A percentile compares a stretch with the other conserved stretches of the same genome.
Evolutionary conservation across 805 yeast genomes (phyloP).

Genomic region (Metschnikowia gelsemii): DNA sequence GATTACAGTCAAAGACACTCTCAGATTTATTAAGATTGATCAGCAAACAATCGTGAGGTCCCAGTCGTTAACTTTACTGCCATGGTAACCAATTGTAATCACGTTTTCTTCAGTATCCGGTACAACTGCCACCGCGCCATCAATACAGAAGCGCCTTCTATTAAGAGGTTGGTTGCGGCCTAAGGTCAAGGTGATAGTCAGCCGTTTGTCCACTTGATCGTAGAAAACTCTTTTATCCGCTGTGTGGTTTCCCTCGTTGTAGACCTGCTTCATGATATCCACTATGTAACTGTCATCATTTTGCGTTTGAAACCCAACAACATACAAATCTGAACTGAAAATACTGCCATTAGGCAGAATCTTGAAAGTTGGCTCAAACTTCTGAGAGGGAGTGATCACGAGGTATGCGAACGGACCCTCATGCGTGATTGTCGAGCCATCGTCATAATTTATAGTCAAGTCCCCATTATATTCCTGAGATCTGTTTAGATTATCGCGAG

Average conservation of each 20-base stretch:
- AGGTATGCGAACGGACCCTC: constrained; percentile 54
- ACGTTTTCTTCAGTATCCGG: constrained; percentile 21
- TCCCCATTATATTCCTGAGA: constrained; percentile 54
- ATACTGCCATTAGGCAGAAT: constrained; percentile 62
- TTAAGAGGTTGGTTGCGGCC: constrained; percentile 15
- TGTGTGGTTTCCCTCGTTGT: constrained; percentile 56
- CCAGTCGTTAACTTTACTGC: constrained; percentile 14
- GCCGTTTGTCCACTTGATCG: constrained; percentile 27
- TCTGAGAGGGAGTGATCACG: constrained; percentile 52
- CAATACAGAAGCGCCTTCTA: constrained; percentile 61
- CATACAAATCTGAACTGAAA: constrained; percentile 40
- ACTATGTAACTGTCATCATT: constrained; percentile 37
- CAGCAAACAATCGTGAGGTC: constrained; percentile 7
- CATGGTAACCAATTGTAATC: constrained; percentile 10
- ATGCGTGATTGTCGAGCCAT: constrained; percentile 6
- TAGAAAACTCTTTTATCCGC: constrained; percentile 50
- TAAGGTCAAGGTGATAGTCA: constrained; percentile 23
- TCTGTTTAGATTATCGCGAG: constrained; percentile 47
- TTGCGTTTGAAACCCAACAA: constrained; percentile 45
- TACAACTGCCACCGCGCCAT: constrained; percentile 51
- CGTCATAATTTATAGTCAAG: constrained; percentile 20
- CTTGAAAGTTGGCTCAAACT: constrained; percentile 58
- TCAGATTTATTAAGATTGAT: not conserved
- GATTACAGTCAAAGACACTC: not conserved
- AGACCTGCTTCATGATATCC: constrained; percentile 57